Evolutionary conservation across 1,284 basidiomycete genomes (phyloP).

Genomic region (Rhodotorula sp.): DNA sequence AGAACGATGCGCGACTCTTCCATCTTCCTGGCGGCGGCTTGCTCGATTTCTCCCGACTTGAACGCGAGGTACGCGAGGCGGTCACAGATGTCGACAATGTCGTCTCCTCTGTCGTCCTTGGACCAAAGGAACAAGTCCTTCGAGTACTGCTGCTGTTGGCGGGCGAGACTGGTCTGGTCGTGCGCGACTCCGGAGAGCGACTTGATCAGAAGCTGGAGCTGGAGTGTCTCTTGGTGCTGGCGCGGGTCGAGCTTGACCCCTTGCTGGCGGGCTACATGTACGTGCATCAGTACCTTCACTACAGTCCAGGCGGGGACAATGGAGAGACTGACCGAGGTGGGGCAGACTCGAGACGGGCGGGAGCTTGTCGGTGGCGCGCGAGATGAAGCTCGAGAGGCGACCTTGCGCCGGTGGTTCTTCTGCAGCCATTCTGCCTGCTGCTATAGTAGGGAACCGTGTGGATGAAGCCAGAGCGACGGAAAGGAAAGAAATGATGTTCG

Average conservation of each 20-base stretch:
- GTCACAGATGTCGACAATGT: conserved; percentile 41
- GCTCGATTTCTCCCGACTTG: conserved; percentile 39
- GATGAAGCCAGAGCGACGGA: too few species aligned
- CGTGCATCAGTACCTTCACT: too few species aligned
- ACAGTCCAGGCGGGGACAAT: too few species aligned
- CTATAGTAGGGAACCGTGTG: neutral
- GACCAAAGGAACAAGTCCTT: conserved; percentile 40
- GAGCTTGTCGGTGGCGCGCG: conserved; percentile 1
- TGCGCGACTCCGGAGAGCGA: conserved; percentile 33
- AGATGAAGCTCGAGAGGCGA: neutral
- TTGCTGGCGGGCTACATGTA: conserved; percentile 12
- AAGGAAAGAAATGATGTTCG: too few species aligned
- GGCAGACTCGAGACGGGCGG: conserved; percentile 2
- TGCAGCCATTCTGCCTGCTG: neutral
- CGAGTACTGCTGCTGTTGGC: conserved; percentile 29
- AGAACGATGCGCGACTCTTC: conserved; percentile 35
- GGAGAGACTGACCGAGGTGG: conserved; percentile 4
- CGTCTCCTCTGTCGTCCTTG: conserved; percentile 38
- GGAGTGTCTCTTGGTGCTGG: conserved; percentile 33
- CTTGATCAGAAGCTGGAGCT: conserved; percentile 43
- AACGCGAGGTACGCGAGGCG: conserved; percentile 42
- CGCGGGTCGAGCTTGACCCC: conserved; percentile 14
- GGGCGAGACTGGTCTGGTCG: conserved; percentile 32
- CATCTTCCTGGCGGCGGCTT: conserved; percentile 27
- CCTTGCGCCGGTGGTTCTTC: neutral